Evolutionary conservation across 176 grass and related monocot genomes (phyloP).

Genomic region (Cenchrus purpureus): DNA sequence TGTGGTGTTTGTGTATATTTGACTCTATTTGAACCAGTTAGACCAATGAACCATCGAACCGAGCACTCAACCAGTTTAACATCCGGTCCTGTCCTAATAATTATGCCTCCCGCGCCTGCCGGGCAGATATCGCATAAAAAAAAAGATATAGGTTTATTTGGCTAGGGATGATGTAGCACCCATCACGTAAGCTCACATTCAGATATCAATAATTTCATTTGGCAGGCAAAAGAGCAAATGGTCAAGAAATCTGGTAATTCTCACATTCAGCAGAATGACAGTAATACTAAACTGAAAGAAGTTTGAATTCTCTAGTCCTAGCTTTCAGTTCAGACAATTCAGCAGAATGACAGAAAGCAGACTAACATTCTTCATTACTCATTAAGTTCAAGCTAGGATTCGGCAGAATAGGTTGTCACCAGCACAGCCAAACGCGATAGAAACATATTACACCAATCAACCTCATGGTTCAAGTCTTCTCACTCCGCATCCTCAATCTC

Average conservation of each 20-base stretch:
- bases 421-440: constrained; percentile 3
- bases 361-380: background rate
- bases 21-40: no score
- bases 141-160: no score
- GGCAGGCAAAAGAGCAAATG: no score
- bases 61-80: no score
- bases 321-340: background rate
- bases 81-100: no score
- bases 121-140: no score
- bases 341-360: background rate
- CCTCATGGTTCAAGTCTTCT: constrained; percentile 28
- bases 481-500: constrained; percentile 84
- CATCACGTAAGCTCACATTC: no score
- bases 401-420: background rate
- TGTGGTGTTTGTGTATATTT: no score
- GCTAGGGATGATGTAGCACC: no score
- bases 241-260: background rate
- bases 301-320: background rate
- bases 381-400: background rate
- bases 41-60: no score
- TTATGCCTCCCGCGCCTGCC: background rate
- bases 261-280: background rate
- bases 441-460: constrained; percentile 15
- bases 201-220: no score
- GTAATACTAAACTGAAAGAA: background rate